These are phyloP conservation scores for Clarkia xantiana DNA, from an alignment of 345 rosid species.

Conservation along the genomic window DNA sequence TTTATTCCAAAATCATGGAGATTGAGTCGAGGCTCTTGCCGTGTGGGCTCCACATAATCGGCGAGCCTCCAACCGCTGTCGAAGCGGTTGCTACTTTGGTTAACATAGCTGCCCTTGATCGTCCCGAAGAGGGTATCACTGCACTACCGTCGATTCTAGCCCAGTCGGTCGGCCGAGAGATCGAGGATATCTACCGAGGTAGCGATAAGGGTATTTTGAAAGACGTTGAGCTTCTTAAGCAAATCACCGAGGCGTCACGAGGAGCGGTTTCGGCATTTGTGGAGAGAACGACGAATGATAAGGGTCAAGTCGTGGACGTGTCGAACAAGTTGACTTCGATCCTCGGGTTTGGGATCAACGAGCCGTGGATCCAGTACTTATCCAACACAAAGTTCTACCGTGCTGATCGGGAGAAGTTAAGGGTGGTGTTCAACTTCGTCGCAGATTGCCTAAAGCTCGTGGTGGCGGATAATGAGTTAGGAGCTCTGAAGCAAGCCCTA, in stretches of 20 bases:
- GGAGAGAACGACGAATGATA: slow-evolving; percentile 54
- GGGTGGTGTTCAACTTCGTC: slow-evolving; percentile 58
- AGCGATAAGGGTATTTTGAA: slow-evolving; percentile 78
- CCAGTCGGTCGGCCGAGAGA: slow-evolving; percentile 57
- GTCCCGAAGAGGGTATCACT: slow-evolving; percentile 67
- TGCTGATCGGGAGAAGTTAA: slow-evolving; percentile 75
- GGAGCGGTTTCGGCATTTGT: slow-evolving; percentile 79
- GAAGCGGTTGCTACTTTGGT: slow-evolving; percentile 96
- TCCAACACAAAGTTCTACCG: slow-evolving; percentile 78
- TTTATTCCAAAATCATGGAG: slow-evolving; percentile 98
- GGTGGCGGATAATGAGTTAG: slow-evolving; percentile 90
- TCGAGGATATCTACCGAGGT: slow-evolving; percentile 78
- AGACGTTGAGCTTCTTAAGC: slow-evolving; percentile 93
- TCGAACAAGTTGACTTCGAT: slow-evolving; percentile 55
- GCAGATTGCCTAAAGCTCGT: slow-evolving; percentile 82
- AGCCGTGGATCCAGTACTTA: slow-evolving; percentile 87
- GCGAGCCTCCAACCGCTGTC: slow-evolving; percentile 97
- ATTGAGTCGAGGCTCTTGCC: slow-evolving; percentile 91
- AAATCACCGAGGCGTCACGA: slow-evolving; percentile 88
- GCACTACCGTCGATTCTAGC: slow-evolving; percentile 77
- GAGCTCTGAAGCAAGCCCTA: slow-evolving; percentile 83
- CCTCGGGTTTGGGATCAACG: slow-evolving; percentile 91
- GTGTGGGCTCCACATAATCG: slow-evolving; percentile 90
- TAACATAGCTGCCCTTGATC: slow-evolving; percentile 85
- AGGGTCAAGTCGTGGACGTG: slow-evolving; percentile 88